Evolutionary conservation across 345 rosid species (phyloP).

Genomic region (Arabidopsis arenosa): DNA sequence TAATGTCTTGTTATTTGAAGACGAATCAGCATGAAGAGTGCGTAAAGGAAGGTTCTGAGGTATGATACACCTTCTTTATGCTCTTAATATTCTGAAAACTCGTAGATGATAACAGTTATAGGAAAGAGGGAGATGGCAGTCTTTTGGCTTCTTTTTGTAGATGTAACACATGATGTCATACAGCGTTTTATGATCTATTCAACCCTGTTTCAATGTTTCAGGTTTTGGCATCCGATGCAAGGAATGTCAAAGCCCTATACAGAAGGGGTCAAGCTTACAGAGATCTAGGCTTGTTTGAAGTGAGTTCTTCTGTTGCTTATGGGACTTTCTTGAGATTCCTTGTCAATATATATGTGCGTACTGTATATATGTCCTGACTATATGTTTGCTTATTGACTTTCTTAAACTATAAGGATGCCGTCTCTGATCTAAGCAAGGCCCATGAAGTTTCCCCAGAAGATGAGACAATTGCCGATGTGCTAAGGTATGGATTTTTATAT

Average conservation of each 20-base stretch:
- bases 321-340: slow-evolving; percentile 24
- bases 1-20: slow-evolving; percentile 97
- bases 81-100: background rate
- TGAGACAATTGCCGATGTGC: slow-evolving; percentile 76
- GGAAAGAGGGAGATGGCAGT: slow-evolving; percentile 18
- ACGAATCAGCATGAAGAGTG: slow-evolving; percentile 72
- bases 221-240: slow-evolving; percentile 83
- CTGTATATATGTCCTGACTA: slow-evolving; percentile 10
- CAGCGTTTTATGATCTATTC: slow-evolving; percentile 1
- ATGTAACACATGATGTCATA: slow-evolving; percentile 3
- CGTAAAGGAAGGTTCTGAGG: slow-evolving; percentile 89
- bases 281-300: slow-evolving; percentile 74
- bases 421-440: slow-evolving; percentile 79
- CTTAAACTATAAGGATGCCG: slow-evolving; percentile 67
- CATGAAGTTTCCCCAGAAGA: slow-evolving; percentile 84
- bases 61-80: slow-evolving; percentile 42
- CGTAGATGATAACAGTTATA: background rate
- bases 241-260: slow-evolving; percentile 90
- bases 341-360: slow-evolving; percentile 1
- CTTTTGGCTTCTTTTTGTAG: background rate
- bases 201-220: slow-evolving; percentile 38
- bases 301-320: slow-evolving; percentile 55
- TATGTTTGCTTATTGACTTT: slow-evolving; percentile 30
- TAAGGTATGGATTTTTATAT: slow-evolving; percentile 59
- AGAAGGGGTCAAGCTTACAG: slow-evolving; percentile 97